Evolutionary conservation across 2,329 filamentous ascomycete species (phyloP).

Genomic region (Pestalotiopsis sp.): DNA sequence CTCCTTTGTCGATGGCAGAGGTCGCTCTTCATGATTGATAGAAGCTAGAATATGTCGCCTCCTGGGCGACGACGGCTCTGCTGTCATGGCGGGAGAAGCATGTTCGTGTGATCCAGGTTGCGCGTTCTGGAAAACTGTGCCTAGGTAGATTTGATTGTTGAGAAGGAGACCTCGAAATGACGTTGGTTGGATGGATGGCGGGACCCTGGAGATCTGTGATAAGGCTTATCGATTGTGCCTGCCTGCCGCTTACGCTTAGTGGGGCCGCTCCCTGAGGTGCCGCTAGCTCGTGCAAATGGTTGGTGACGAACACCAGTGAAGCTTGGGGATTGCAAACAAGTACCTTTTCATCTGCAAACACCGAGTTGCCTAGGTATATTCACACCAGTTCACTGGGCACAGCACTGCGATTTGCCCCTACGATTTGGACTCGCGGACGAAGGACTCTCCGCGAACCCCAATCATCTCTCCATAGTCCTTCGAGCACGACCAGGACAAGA

Average conservation of each 20-base stretch:
- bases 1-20: constrained; percentile 21
- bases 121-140: not conserved
- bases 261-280: not conserved
- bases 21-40: constrained; percentile 29
- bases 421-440: too few relatives aligned
- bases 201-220: constrained; percentile 13
- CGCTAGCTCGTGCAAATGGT: not conserved
- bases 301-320: not conserved
- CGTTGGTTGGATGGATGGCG: constrained; percentile 8
- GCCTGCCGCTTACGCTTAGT: not conserved
- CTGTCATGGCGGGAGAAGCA: constrained; percentile 27
- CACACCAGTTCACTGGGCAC: too few relatives aligned
- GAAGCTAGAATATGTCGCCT: constrained; percentile 36
- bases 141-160: not conserved
- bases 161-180: not conserved
- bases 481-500: not conserved
- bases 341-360: too few relatives aligned
- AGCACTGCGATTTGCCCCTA: too few relatives aligned
- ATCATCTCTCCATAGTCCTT: not conserved
- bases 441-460: not conserved
- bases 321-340: not conserved
- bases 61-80: constrained; percentile 30
- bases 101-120: not conserved
- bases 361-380: too few relatives aligned
- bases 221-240: constrained; percentile 12